Conservation (phyloP, 1,284 basidiomycete species). For the Malassezia brasiliensis region DNA sequence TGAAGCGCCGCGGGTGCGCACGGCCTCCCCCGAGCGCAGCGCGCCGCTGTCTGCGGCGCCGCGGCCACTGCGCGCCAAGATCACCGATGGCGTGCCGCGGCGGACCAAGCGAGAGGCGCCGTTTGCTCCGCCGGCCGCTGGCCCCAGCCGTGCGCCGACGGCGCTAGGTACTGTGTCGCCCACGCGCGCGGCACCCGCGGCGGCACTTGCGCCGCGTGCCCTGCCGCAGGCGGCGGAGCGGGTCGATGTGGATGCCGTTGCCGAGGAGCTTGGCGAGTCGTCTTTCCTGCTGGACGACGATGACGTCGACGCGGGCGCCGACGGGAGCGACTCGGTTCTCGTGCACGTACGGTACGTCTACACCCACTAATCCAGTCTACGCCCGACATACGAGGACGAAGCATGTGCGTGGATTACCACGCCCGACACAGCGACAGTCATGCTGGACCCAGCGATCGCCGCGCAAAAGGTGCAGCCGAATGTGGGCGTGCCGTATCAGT, state of each 20-base stretch:
- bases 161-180: neutral
- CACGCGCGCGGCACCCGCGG: neutral
- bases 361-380: neutral
- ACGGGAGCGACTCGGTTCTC: constrained; percentile 2
- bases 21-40: neutral
- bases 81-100: constrained; percentile 7
- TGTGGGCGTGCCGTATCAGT: constrained; percentile 28
- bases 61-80: constrained; percentile 12
- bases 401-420: constrained; percentile 35
- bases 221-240: neutral
- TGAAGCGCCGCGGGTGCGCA: neutral
- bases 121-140: neutral
- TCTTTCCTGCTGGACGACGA: constrained; percentile 33
- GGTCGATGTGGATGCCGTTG: constrained; percentile 6
- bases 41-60: neutral
- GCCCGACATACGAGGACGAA: constrained; percentile 16
- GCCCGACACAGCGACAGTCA: constrained; percentile 20
- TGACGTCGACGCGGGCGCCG: constrained; percentile 9
- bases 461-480: constrained; percentile 22
- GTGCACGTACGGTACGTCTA: constrained; percentile 26
- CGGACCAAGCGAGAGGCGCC: neutral
- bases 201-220: neutral
- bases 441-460: constrained; percentile 26
- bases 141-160: neutral
- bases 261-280: constrained; percentile 20